Conservation (phyloP, 352 stramenopile genomes). For the Phytophthora citrophthora region DNA sequence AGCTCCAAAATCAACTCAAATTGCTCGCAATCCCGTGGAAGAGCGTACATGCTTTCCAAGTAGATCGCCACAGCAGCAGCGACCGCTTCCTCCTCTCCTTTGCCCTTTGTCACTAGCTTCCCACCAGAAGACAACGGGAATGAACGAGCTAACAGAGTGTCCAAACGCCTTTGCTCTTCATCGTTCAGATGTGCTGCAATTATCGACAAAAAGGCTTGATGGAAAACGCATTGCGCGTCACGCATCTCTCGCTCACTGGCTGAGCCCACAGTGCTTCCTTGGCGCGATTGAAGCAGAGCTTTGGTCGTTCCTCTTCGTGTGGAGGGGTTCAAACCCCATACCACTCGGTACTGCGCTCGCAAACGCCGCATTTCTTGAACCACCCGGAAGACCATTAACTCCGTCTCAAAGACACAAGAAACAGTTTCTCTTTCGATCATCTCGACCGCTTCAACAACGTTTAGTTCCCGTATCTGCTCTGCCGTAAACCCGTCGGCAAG, state of each 20-base stretch:
- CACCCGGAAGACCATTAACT: slow-evolving; percentile 32
- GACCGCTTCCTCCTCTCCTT: slow-evolving; percentile 43
- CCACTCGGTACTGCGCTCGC: slow-evolving; percentile 14
- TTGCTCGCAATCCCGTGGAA: slow-evolving; percentile 13
- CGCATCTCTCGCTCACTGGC: not conserved
- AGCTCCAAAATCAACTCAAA: slow-evolving; percentile 49
- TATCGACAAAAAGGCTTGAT: slow-evolving; percentile 13
- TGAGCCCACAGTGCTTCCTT: not conserved
- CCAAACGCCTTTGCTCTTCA: slow-evolving; percentile 4
- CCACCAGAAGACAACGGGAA: slow-evolving; percentile 41
- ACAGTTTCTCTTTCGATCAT: slow-evolving; percentile 19
- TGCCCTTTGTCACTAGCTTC: slow-evolving; percentile 30
- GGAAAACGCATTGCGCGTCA: slow-evolving; percentile 28
- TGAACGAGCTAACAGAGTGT: slow-evolving; percentile 9
- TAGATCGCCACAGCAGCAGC: slow-evolving; percentile 55
- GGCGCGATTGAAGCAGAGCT: not conserved
- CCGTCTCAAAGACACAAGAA: slow-evolving; percentile 19
- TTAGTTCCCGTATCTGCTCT: slow-evolving; percentile 13
- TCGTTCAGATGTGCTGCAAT: not conserved
- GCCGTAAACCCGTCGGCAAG: slow-evolving; percentile 36
- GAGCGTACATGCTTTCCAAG: slow-evolving; percentile 33
- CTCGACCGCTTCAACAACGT: slow-evolving; percentile 35
- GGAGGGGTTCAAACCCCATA: slow-evolving; percentile 12
- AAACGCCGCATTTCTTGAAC: slow-evolving; percentile 28
- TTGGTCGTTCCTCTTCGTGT: not conserved